Evolutionary conservation across 306 rosid species (phyloP).

Genomic region (Trifolium repens): DNA sequence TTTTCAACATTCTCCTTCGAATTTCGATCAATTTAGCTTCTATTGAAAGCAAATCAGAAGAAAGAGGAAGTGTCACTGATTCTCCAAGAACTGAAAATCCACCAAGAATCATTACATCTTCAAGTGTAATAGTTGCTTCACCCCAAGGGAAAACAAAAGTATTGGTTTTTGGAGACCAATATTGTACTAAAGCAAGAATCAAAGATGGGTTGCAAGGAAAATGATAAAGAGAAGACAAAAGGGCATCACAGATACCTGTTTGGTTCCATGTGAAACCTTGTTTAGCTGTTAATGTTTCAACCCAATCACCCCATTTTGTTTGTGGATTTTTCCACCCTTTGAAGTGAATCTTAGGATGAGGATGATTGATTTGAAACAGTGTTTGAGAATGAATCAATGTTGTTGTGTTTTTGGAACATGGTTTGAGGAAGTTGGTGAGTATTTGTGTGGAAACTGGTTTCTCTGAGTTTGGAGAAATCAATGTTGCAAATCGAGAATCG

Average conservation of each 20-base stretch:
- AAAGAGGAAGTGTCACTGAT: slow-evolving; percentile 23
- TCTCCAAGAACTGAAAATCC: slow-evolving; percentile 53
- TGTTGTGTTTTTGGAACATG: slow-evolving; percentile 9
- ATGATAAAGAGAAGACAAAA: slow-evolving; percentile 46
- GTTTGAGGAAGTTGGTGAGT: slow-evolving; percentile 35
- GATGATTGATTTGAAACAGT: not conserved
- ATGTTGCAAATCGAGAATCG: slow-evolving; percentile 8
- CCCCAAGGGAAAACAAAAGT: slow-evolving; percentile 59
- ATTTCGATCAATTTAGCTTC: slow-evolving; percentile 19
- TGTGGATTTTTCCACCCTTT: slow-evolving; percentile 41
- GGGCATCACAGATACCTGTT: slow-evolving; percentile 45
- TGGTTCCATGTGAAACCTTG: slow-evolving; percentile 37
- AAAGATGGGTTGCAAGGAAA: slow-evolving; percentile 16
- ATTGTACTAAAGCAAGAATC: slow-evolving; percentile 39
- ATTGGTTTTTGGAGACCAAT: slow-evolving; percentile 49
- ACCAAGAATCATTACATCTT: slow-evolving; percentile 52
- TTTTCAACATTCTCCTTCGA: not conserved
- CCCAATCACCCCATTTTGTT: slow-evolving; percentile 42
- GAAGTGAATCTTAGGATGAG: slow-evolving; percentile 24
- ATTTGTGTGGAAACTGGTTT: not conserved
- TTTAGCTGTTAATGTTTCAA: slow-evolving; percentile 14
- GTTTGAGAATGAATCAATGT: not conserved
- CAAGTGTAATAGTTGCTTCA: slow-evolving; percentile 56
- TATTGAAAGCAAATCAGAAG: not conserved
- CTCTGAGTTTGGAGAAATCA: not conserved